These are phyloP conservation scores for Primulina tabacum DNA, from an alignment of 257 asterid species.

Conservation along the genomic window DNA sequence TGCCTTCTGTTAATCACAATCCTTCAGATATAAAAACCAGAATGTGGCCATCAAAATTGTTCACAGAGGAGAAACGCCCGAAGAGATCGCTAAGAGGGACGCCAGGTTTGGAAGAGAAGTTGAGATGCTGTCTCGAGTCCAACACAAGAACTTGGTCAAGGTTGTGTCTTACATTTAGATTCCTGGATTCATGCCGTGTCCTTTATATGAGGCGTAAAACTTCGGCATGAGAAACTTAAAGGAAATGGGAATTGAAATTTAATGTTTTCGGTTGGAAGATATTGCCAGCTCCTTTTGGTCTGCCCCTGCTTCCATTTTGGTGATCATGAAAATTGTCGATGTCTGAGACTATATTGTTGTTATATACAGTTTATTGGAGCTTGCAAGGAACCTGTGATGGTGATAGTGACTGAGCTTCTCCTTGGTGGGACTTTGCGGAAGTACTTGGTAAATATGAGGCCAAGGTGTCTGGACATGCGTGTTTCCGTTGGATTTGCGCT, in stretches of 20 bases:
- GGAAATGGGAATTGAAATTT: neutral
- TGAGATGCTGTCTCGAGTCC: slow-evolving; percentile 85
- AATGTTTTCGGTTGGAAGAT: neutral
- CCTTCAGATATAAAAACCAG: slow-evolving; percentile 69
- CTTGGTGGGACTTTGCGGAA: slow-evolving; percentile 84
- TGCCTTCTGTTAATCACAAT: neutral
- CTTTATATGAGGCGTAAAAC: neutral
- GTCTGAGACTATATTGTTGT: slow-evolving; percentile 17
- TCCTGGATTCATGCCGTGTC: neutral
- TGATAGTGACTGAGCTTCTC: slow-evolving; percentile 79
- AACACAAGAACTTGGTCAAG: slow-evolving; percentile 93
- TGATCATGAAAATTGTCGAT: neutral
- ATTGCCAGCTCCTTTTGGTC: neutral
- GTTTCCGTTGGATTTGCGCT: slow-evolving; percentile 80
- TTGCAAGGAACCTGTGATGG: slow-evolving; percentile 93
- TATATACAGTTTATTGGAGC: slow-evolving; percentile 77
- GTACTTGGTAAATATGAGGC: slow-evolving; percentile 64
- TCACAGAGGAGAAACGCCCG: slow-evolving; percentile 71
- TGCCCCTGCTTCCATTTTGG: neutral
- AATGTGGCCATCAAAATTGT: slow-evolving; percentile 83
- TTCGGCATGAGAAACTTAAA: neutral
- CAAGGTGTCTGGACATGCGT: slow-evolving; percentile 61
- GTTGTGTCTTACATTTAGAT: slow-evolving; percentile 31
- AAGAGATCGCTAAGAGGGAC: slow-evolving; percentile 70
- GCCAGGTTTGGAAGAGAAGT: slow-evolving; percentile 73